Evolutionary conservation across 768 basidiomycete genomes (phyloP), one percentile per base, ranked within the genome.

Genomic region (Boletus eberwhitei): DNA sequence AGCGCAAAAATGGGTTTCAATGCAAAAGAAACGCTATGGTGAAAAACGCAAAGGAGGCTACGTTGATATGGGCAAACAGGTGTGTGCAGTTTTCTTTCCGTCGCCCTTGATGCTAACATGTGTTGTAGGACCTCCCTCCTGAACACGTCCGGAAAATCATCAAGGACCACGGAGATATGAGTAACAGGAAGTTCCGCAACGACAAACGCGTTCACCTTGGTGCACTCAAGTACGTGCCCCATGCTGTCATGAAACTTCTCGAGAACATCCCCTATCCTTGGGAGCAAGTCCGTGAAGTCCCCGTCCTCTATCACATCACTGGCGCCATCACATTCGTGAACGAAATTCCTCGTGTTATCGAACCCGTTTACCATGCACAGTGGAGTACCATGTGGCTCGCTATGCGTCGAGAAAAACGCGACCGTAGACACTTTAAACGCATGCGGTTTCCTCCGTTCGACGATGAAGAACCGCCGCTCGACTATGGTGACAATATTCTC

Each of bases 381-480:
- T 99, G 97, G 97, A 95, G 93, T 68, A 90, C 92, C 6, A 99
- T 99, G 97, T 99, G 97, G 97, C 78, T 99, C 43, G 96, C 97
- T 12, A 99, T 99, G 97, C 82, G 97, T 56, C 79, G 97, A 57
- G 97, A 99, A 76, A 99, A 99, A 78, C 84, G 97, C 53, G 97
- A 99, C 71, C 90, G 97, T 69, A 79, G 96, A 54, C 97, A 99
- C 73, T 99, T 99, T 79, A 99, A 99, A 78, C 92, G 97, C 43
- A 98, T 99, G 94, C 86, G 96, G 22, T 99, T 98, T 76, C 97
- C 97, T 22, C 97, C 96, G 0, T 99, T 98, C 68, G 97, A 99
- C 68, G 97, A 98, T 67, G 96, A 99, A 74, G 97, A 99, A 65
- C 97, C 97, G 9, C 97, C 97, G 3, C 81, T 98, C 71, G 97